Evolutionary conservation across 2,329 filamentous ascomycete genomes (phyloP), one percentile per base, ranked within the genome.

Genomic region (Cercospora janseana): DNA sequence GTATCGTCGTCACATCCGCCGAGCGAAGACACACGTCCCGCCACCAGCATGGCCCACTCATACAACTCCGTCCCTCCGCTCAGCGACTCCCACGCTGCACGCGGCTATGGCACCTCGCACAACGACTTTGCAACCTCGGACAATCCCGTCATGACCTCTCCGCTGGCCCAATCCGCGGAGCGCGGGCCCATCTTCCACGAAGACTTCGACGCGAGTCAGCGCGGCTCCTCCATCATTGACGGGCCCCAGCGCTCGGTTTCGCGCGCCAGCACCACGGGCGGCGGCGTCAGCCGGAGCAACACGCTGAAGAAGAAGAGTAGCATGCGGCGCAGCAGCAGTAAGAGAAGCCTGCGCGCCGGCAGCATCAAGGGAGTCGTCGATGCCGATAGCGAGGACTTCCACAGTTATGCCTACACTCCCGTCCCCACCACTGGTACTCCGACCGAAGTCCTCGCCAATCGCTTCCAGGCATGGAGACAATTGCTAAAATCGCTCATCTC

Each of bases 391-490:
- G 78, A 81, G 54, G 83, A 88, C 66, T 76, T 79, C 59, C 86
- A 91, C 66, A 96, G 87, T 70, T 88, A 86, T 34, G 96, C 96
- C 67, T 85, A 84, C 68, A 90, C 89, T 41, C 93, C 93, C 1
- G 86, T 98, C 26, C 93, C 91, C 3, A 96, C 88, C 4, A 81
- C 80, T 13, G 88, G 89, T 3, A 90, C 84, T 45, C 93, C 93
- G 2, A 97, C 93, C 1, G 92, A 97, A 51, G 78, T 87, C 43
- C 77, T 98, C 23, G 87, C 89, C 34, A 88, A 83, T 61, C 82
- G 93, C 47, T 98, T 98, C 67, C 88, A 96, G 76, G 90, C 87
- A 44, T 98, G 93, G 93, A 83, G 93, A 62, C 95, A 95, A 74
- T 80, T 96, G 10, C 79, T 98, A 46, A 97, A 97, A 69, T 91